These are phyloP conservation scores for Lentinula lateritia DNA, from an alignment of 768 basidiomycete genomes.

Conservation along the genomic window DNA sequence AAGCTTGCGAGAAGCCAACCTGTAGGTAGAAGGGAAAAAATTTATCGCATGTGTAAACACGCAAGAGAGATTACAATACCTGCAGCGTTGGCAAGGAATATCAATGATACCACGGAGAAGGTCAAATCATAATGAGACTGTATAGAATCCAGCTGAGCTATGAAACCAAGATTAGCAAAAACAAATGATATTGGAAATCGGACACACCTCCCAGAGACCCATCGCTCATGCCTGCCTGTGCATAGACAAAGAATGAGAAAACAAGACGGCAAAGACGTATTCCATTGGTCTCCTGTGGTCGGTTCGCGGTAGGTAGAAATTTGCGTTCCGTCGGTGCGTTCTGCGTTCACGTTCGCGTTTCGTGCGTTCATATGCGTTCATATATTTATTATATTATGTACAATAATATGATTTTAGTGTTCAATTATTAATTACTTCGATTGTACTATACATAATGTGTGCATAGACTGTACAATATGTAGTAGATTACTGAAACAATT, in stretches of 20 bases:
- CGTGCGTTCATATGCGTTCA: no score
- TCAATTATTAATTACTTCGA: no score
- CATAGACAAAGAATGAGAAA: neutral
- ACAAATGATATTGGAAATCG: neutral
- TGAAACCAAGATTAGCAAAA: neutral
- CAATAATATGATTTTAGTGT: no score
- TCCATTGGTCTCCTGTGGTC: neutral
- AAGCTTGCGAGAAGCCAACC: neutral
- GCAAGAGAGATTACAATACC: neutral
- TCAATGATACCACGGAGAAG: neutral
- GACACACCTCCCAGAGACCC: neutral
- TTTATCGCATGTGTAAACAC: neutral
- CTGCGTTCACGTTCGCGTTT: no score
- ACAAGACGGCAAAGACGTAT: neutral
- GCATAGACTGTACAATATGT: no score
- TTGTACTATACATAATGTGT: no score
- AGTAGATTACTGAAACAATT: no score
- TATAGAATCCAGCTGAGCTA: neutral
- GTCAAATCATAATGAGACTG: neutral
- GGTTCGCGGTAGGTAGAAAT: no score
- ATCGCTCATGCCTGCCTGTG: neutral
- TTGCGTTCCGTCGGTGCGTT: no score
- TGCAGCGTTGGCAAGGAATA: neutral
- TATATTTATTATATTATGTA: no score
- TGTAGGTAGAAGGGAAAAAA: neutral